Conservation (phyloP, 352 stramenopile genomes). For the Globisporangium paroecandrum region DNA sequence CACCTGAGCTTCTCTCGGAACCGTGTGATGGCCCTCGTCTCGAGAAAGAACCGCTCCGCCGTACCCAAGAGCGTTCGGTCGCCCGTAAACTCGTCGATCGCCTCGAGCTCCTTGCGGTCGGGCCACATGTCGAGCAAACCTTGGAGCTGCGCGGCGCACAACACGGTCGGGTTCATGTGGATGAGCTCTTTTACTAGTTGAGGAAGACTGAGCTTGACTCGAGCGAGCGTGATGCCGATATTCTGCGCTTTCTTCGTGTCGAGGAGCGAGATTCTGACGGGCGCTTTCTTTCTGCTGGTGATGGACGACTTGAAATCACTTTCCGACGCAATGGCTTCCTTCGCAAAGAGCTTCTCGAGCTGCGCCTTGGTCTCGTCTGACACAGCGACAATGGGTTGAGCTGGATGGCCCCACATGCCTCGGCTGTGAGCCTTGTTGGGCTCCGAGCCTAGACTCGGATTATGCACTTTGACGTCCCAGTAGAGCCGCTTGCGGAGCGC, state of each 20-base stretch:
- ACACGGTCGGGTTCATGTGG: slow-evolving; percentile 55
- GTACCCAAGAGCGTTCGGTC: slow-evolving; percentile 9
- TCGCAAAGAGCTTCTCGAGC: slow-evolving; percentile 73
- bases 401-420: slow-evolving; percentile 40
- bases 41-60: slow-evolving; percentile 75
- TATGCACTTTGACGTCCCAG: slow-evolving; percentile 15
- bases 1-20: slow-evolving; percentile 71
- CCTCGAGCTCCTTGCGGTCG: slow-evolving; percentile 62
- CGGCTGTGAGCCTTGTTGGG: slow-evolving; percentile 1
- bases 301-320: not conserved
- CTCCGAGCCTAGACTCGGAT: not conserved
- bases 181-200: slow-evolving; percentile 63
- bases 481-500: slow-evolving; percentile 15
- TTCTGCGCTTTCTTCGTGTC: slow-evolving; percentile 87
- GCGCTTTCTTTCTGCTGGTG: not conserved
- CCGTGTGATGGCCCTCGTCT: slow-evolving; percentile 53
- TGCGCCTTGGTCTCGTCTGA: slow-evolving; percentile 59
- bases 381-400: slow-evolving; percentile 28
- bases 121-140: slow-evolving; percentile 83
- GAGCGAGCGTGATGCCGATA: slow-evolving; percentile 73
- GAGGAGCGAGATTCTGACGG: slow-evolving; percentile 44
- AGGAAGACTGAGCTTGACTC: slow-evolving; percentile 60
- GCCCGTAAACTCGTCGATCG: slow-evolving; percentile 60
- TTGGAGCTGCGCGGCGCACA: slow-evolving; percentile 66
- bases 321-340: slow-evolving; percentile 5